Evolutionary conservation across 2,329 filamentous ascomycete genomes (phyloP), one percentile per base, ranked within the genome.

Genomic region (Aschersonia sp.): DNA sequence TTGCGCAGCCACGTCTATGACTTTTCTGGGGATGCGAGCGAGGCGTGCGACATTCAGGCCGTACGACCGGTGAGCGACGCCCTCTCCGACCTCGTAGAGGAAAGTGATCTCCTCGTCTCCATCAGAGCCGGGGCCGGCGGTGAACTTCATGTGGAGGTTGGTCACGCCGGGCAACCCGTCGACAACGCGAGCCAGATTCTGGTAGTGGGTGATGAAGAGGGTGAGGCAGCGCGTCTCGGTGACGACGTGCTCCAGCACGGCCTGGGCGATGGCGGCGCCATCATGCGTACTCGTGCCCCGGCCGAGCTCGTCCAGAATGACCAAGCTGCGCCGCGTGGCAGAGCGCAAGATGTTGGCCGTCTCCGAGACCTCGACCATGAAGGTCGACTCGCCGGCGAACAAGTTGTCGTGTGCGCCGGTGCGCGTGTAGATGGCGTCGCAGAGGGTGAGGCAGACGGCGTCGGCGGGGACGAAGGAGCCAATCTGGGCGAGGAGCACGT

Each of bases 331-430:
- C 1, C 85, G 80, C 0, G 88, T 92, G 0, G 90, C 92, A 57
- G 87, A 79, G 59, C 92, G 90, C 30, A 98, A 74, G 55, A 98
- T 96, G 51, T 88, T 81, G 1, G 85, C 81, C 1, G 92, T 97
- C 64, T 98, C 92, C 37, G 83, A 87, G 2, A 98, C 78, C 62
- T 98, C 92, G 47, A 98, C 89, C 88, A 97, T 96, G 68, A 98
- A 98, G 10, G 92, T 98, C 30, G 80, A 86, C 66, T 98, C 92
- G 57, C 88, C 88, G 5, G 87, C 85, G 62, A 97, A 85, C 68
- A 98, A 87, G 61, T 96, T 97, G 66, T 98, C 92, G 56, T 86
- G 86, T 3, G 92, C 92, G 47, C 92, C 92, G 79, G 96, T 96
- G 54, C 92, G 85, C 1, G 92, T 96, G 69, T 90, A 87, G 44